Evolutionary conservation across 768 basidiomycete genomes (phyloP), one percentile per base, ranked within the genome.

Genomic region (Lentinula sp.): DNA sequence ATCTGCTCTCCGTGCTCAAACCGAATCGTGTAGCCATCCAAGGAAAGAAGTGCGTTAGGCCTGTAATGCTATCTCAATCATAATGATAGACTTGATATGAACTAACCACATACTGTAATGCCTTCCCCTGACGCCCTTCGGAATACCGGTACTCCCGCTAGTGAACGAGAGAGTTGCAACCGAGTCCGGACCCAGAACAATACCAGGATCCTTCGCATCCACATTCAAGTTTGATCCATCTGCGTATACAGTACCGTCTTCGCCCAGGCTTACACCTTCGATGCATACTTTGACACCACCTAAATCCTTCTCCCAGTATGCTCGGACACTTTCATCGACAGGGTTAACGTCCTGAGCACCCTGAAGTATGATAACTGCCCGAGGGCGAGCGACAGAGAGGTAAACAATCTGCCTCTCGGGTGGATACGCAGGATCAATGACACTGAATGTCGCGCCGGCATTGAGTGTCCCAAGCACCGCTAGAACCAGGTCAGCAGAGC

Each of bases 401-500:
- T 99, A 98, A 65, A 95, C 85, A 3, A 84, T 93, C 74, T 98
- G 97, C 45, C 97, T 80, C 4, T 90, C 87, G 1, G 96, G 85
- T 9, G 97, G 97, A 70, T 99, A 99, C 2, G 96, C 95, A 42
- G 97, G 96, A 74, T 99, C 95, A 50, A 98, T 96, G 62, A 99
- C 97, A 50, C 92, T 95, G 76, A 99, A 98, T 3, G 92, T 95
- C 0, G 92, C 96, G 31, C 97, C 97, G 3, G 91, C 93, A 75
- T 98, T 98, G 64, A 98, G 80, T 39, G 95, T 87, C 23, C 93
- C 97, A 89, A 99, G 92, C 7, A 98, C 94, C 5, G 96, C 95
- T 3, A 98, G 91, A 2, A 97, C 92, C 57, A 99, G 87, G 71
- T 99, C 96, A 51, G 98, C 95, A 65, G 92, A 93, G 37, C 97